Evolutionary conservation across 2,329 filamentous ascomycete genomes (phyloP), one percentile per base, ranked within the genome.

Genomic region (Cladosporium phlei): DNA sequence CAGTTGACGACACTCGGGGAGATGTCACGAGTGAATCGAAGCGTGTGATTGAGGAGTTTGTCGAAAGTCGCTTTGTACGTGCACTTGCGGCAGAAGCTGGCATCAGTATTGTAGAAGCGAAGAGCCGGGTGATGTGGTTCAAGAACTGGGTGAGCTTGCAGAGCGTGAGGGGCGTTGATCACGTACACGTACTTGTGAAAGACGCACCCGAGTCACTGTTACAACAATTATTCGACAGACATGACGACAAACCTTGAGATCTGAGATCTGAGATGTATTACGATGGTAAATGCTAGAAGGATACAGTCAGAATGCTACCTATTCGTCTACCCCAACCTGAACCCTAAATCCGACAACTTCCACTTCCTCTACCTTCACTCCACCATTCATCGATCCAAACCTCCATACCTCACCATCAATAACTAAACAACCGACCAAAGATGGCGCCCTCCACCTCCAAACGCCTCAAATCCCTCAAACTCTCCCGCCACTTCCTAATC

Each of bases 91-190:
- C 58, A 28, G 50, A 50, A 19, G 48, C 28, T 12, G 55, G 48
- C 3, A 16, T 29, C 21, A 19, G 5, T 21, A 10, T n/a, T 17
- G 30, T 35, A 34, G 59, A 48, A 64, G 67, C 64, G n/a, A 35
- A 52, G 17, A 70, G 71, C 16, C 72, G 72, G 53, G 73, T 83
- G 19, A 59, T 79, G 48, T 83, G 80, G 80, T 83, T 83, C 58
- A 82, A 81, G 69, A 83, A 83, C 55, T 80, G 77, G 70, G 74
- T 73, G 7, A 71, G 71, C 28, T 56, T 82, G 62, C 79, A 83
- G 63, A 81, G 77, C 55, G 78, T 83, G 35, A 66, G 77, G 45
- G 73, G 74, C 0, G 61, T 80, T 24, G 77, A 80, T 55, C 77
- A 80, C 66, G 66, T 80, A 5, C 77, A 80, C 66, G 67, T 80